phyloP scores from a whole-genome alignment of 1,284 basidiomycete species.

The Austroboletus niveus region DNA sequence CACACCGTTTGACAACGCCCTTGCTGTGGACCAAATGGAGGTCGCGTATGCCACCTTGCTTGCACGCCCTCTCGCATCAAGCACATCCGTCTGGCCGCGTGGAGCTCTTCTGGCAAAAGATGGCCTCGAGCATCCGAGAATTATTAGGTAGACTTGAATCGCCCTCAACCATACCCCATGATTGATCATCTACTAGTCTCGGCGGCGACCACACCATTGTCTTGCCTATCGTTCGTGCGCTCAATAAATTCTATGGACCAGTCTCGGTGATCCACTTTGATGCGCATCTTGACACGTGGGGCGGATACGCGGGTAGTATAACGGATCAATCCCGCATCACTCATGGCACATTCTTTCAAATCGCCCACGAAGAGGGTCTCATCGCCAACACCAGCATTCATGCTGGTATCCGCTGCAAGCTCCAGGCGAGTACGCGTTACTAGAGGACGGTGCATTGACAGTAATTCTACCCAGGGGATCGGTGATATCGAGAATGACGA shows the following conservation, averaged over 20 bases:
- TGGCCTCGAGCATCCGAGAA: slow-evolving; percentile 59
- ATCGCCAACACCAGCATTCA: slow-evolving; percentile 73
- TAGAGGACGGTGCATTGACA: background rate
- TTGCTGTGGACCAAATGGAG: slow-evolving; percentile 78
- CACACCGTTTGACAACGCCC: slow-evolving; percentile 68
- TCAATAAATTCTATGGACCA: slow-evolving; percentile 72
- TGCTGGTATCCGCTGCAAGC: slow-evolving; percentile 75
- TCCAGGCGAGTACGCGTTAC: slow-evolving; percentile 43
- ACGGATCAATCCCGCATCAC: slow-evolving; percentile 65
- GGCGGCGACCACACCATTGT: slow-evolving; percentile 82
- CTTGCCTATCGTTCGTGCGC: slow-evolving; percentile 69
- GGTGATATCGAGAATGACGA: slow-evolving; percentile 63
- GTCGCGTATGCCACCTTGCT: slow-evolving; percentile 73
- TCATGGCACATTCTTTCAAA: slow-evolving; percentile 76
- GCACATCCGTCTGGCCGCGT: slow-evolving; percentile 25
- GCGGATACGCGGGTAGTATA: slow-evolving; percentile 48
- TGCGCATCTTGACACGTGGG: slow-evolving; percentile 72
- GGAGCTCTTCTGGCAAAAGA: slow-evolving; percentile 46
- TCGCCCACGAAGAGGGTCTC: slow-evolving; percentile 71
- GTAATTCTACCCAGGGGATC: slow-evolving; percentile 42
- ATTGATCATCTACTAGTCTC: slow-evolving; percentile 40
- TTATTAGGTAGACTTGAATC: slow-evolving; percentile 50
- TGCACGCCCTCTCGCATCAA: slow-evolving; percentile 45
- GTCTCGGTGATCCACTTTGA: slow-evolving; percentile 82
- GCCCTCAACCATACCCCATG: background rate